These are phyloP conservation scores for Sphenostylis stenocarpa DNA, from an alignment of 306 rosid genomes.

Conservation along the genomic window DNA sequence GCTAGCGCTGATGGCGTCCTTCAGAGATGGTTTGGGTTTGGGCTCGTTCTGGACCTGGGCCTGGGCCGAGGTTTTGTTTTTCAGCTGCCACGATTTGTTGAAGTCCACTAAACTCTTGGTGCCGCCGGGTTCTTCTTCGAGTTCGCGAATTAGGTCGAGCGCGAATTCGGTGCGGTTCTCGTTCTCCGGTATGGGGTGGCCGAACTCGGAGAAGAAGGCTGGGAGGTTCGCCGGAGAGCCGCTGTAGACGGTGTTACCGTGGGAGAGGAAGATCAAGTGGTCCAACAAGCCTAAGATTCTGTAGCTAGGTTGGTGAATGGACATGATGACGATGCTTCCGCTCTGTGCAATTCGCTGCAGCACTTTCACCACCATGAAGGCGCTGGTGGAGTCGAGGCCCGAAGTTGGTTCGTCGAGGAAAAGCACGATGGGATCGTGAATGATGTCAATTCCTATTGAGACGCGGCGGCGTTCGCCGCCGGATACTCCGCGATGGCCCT, in stretches of 20 bases:
- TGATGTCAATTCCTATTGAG: constrained; percentile 83
- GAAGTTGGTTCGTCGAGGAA: constrained; percentile 96
- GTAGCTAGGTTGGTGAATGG: constrained; percentile 90
- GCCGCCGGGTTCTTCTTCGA: constrained; percentile 66
- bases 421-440: constrained; percentile 80
- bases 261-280: constrained; percentile 77
- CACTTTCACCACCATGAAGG: constrained; percentile 93
- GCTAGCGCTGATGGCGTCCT: constrained; percentile 79
- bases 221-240: constrained; percentile 66
- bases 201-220: constrained; percentile 58
- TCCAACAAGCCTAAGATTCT: constrained; percentile 72
- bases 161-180: constrained; percentile 88
- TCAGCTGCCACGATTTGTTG: constrained; percentile 68
- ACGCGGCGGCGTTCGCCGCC: constrained; percentile 94
- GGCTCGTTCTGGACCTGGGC: background rate
- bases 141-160: constrained; percentile 73
- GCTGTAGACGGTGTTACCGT: constrained; percentile 74
- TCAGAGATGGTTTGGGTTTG: constrained; percentile 43
- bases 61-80: background rate
- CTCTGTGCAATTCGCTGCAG: constrained; percentile 78
- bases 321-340: constrained; percentile 83
- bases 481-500: constrained; percentile 86
- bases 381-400: constrained; percentile 86
- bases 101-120: constrained; percentile 69
- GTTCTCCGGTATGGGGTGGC: constrained; percentile 75